Evolutionary conservation across 495 filamentous ascomycete genomes (phyloP).

Genomic region (Geopyxis carbonaria): DNA sequence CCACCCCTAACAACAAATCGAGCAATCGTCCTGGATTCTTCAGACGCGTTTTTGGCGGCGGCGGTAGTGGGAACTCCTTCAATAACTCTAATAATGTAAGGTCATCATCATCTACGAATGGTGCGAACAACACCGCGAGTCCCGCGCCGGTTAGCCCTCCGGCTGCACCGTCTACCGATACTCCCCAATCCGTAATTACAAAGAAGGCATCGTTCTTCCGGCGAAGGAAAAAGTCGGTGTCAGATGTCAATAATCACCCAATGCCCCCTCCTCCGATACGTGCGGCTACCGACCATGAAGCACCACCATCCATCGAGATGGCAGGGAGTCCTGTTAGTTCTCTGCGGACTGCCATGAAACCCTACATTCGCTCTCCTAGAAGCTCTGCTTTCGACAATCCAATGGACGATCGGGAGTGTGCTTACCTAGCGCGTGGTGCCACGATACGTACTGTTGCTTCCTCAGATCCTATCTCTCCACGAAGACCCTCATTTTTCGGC

Average conservation of each 20-base stretch:
- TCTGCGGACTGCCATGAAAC: conserved; percentile 76
- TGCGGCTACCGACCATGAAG: conserved; percentile 19
- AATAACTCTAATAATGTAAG: conserved; percentile 25
- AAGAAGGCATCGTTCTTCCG: conserved; percentile 95
- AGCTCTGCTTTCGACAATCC: conserved; percentile 12
- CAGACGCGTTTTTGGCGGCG: conserved; percentile 61
- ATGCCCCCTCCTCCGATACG: conserved; percentile 26
- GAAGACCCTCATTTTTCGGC: conserved; percentile 24
- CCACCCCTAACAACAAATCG: conserved; percentile 10
- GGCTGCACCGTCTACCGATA: conserved; percentile 23
- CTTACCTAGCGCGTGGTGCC: conserved; percentile 16
- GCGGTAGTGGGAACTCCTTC: conserved; percentile 16
- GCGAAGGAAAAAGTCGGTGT: conserved; percentile 72
- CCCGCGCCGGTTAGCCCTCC: not conserved
- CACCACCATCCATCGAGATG: conserved; percentile 25
- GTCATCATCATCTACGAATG: conserved; percentile 1
- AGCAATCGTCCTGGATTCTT: conserved; percentile 82
- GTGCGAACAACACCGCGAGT: not conserved
- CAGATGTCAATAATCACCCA: conserved; percentile 36
- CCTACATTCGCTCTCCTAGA: conserved; percentile 40
- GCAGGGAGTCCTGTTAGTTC: conserved; percentile 69
- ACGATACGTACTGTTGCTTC: conserved; percentile 25
- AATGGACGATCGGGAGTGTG: conserved; percentile 14
- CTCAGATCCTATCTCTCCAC: conserved; percentile 20
- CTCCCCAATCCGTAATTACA: conserved; percentile 40